Base-by-base conservation (phyloP, 208 protist genomes). In the Crithidia fasciculata region DNA sequence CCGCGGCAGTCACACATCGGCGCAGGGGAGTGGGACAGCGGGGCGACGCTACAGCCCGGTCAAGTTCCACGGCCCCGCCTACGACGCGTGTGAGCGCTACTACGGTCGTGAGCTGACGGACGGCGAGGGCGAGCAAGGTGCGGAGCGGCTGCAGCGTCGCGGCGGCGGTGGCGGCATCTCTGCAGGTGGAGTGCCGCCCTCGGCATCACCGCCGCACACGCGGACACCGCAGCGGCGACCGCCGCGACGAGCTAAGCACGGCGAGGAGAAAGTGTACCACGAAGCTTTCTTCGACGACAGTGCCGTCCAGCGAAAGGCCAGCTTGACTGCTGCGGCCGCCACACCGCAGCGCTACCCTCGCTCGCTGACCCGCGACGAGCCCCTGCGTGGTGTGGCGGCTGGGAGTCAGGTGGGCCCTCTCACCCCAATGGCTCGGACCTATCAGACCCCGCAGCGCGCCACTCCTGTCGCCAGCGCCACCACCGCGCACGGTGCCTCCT, bases 1-100 rank as follows among this genome's bases (percentile, higher is more conserved):
- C 16, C 39, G 55, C 59, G 39, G 16, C 28, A 16, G 36, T 3
- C 39, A 37, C 55, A 40, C 28, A 8, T 13, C 18, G 10, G 19
- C 56, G 52, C 7, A n/a, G n/a, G 9, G 0, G 13, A 0, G 40
- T 2, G 19, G 10, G 12, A 18, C 43, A 15, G 66, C 16, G 45
- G 55, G 9, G 67, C 57, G 50, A 13, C 79, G 82, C 8, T 84
- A 84, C 79, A 87, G 71, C 44, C 79, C 83, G 2, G 72, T 78
- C 8, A 73, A 71, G 74, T 80, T 73, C 55, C 68, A 54, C n/a
- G 58, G 74, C 4, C 69, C 73, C 12, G 69, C 73, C 40, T 83
- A 84, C 64, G 83, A 82, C 58, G 72, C 74, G 19, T 83, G 78
- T 54, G 83, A 84, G 18, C 72, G 75, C 9, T 82, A 84, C 54